Conservation (phyloP, 2,329 filamentous ascomycete genomes). For the Arthrobotrys pseudoclavata region DNA sequence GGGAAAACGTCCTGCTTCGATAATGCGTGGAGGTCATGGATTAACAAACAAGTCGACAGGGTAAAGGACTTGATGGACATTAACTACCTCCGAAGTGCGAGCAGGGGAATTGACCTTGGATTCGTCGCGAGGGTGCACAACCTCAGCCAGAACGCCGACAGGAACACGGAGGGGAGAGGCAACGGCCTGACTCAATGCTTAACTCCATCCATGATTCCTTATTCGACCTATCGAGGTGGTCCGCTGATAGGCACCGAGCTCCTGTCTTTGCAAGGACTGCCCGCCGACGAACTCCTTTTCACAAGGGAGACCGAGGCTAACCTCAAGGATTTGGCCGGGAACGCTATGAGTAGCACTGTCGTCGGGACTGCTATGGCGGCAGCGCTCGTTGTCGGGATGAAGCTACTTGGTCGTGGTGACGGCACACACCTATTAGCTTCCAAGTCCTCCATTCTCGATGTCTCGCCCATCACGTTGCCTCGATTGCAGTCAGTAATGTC, state of each 20-base stretch:
- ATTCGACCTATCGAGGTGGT: conserved; percentile 73
- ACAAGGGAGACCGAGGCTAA: conserved; percentile 74
- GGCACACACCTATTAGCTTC: neutral
- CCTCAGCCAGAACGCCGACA: conserved; percentile 80
- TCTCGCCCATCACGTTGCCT: conserved; percentile 21
- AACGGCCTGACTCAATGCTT: conserved; percentile 77
- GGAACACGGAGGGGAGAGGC: conserved; percentile 68
- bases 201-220: conserved; percentile 76
- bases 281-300: conserved; percentile 74
- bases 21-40: conserved; percentile 69
- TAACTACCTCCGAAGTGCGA: conserved; percentile 67
- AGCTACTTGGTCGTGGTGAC: conserved; percentile 38
- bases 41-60: conserved; percentile 71
- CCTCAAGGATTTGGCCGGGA: conserved; percentile 79
- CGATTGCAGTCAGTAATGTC: conserved; percentile 43
- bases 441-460: neutral
- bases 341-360: conserved; percentile 83
- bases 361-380: conserved; percentile 75
- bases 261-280: conserved; percentile 77
- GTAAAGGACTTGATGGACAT: conserved; percentile 78
- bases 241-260: conserved; percentile 75
- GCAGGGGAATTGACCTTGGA: conserved; percentile 38
- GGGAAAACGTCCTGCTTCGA: conserved; percentile 72
- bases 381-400: conserved; percentile 69
- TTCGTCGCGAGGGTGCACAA: conserved; percentile 72